These are phyloP conservation scores for Picochlorum sp. DNA, from an alignment of 139 green algal genomes.

Conservation along the genomic window DNA sequence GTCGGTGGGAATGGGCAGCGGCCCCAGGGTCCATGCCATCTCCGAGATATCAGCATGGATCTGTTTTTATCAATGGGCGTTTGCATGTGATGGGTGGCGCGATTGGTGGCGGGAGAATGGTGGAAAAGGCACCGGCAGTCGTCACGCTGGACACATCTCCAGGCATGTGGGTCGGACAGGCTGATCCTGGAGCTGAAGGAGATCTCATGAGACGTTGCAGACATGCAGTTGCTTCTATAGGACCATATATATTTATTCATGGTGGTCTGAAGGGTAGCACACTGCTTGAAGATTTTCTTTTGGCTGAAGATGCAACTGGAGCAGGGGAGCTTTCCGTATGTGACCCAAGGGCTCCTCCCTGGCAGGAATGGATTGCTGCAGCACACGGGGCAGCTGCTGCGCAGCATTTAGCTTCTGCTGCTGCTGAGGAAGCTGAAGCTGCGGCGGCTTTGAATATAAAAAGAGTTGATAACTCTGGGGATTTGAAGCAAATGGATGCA, in stretches of 20 bases:
- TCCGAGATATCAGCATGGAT: slow-evolving; percentile 89
- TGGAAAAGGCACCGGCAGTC: slow-evolving; percentile 71
- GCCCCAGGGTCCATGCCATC: slow-evolving; percentile 86
- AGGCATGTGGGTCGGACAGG: slow-evolving; percentile 30
- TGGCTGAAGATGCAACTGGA: slow-evolving; percentile 62
- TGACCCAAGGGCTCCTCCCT: slow-evolving; percentile 64
- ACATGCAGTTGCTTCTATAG: slow-evolving; percentile 80
- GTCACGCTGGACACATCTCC: slow-evolving; percentile 86
- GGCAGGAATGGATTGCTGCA: slow-evolving; percentile 67
- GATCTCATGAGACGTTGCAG: slow-evolving; percentile 45
- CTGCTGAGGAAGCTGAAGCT: slow-evolving; percentile 78
- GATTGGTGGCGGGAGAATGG: slow-evolving; percentile 89
- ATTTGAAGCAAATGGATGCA: slow-evolving; percentile 48
- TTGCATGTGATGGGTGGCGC: slow-evolving; percentile 94
- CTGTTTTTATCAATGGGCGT: slow-evolving; percentile 88
- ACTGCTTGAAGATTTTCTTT: slow-evolving; percentile 79
- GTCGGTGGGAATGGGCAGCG: slow-evolving; percentile 97
- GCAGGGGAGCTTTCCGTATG: slow-evolving; percentile 71
- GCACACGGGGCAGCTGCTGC: slow-evolving; percentile 54
- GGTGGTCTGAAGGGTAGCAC: slow-evolving; percentile 73
- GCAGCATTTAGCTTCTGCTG: slow-evolving; percentile 57
- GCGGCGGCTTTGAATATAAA: slow-evolving; percentile 60
- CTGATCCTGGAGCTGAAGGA: slow-evolving; percentile 1
- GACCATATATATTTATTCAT: slow-evolving; percentile 91
- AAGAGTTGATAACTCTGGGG: slow-evolving; percentile 43